Evolutionary conservation across 768 basidiomycete genomes (phyloP), one percentile per base, ranked within the genome.

Genomic region (Dentipellis sp.): DNA sequence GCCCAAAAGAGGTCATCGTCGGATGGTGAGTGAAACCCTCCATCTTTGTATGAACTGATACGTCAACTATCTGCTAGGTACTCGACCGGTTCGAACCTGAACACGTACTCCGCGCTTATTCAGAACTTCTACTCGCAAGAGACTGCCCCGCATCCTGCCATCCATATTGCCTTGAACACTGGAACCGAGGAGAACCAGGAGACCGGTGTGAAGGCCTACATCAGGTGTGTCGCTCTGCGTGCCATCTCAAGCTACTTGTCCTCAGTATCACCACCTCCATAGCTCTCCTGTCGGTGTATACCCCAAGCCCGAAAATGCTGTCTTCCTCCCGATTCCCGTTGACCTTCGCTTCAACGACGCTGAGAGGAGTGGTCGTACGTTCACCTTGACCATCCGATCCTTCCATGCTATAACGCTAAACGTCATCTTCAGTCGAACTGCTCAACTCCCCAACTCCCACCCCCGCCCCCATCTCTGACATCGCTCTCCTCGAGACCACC

Each of bases 41-140:
- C 48, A 51, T 34, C 35, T 54, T 14, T 39, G 10, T 50, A 21
- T n/a, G 10, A 19, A 47, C 23, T 21, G 19, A 11, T 38, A 1
- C 14, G 42, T 37, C 11, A 14, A 11, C n/a, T 14, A 3, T n/a
- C 16, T 29, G 7, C 14, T 65, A 93, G 92, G 92, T 94, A 93
- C 72, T 92, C 93, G 21, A 97, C 95, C 1, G 90, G 91, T 57
- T 86, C 90, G 11, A 82, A 83, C 61, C 78, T 97, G 56, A 94
- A 94, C 73, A 91, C 91, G 7, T 94, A 93, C 74, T 94, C 94
- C 23, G 93, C 95, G 10, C 80, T 98, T 62, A 94, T 98, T 67
- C 95, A 97, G 78, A 93, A 94, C 72, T 97, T 97, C 74, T 98
- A 97, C 71, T 83, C 90, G 40, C 85, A 90, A 78, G 93, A 97